Conservation (phyloP, 1,284 basidiomycete genomes). For the Peniophora sp. region DNA sequence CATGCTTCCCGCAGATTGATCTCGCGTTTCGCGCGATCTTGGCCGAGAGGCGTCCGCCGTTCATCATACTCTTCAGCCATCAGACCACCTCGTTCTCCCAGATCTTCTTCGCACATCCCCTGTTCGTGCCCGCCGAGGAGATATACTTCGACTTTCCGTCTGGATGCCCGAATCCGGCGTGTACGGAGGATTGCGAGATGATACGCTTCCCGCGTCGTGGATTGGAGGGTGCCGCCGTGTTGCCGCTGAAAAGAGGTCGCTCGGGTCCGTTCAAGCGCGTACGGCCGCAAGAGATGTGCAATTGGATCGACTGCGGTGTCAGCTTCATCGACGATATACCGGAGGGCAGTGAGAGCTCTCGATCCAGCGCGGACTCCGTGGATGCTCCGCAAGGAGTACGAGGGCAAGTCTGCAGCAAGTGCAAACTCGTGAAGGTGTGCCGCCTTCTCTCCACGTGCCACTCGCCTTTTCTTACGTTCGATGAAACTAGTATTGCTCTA, state of each 20-base stretch:
- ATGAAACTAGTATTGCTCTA: slow-evolving; percentile 45
- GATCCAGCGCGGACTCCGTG: slow-evolving; percentile 4
- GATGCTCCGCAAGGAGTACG: slow-evolving; percentile 12
- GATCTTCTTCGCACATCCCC: slow-evolving; percentile 63
- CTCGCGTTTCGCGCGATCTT: slow-evolving; percentile 64
- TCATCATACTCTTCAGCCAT: slow-evolving; percentile 67
- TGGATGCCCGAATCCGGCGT: slow-evolving; percentile 67
- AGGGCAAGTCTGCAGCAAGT: slow-evolving; percentile 60
- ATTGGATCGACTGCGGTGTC: slow-evolving; percentile 67
- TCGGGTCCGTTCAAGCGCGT: slow-evolving; percentile 27
- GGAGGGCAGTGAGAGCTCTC: slow-evolving; percentile 17
- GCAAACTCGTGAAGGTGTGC: slow-evolving; percentile 49
- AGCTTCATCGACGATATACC: slow-evolving; percentile 42
- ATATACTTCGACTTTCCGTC: slow-evolving; percentile 69
- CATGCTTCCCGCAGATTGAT: slow-evolving; percentile 73
- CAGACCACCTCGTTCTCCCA: slow-evolving; percentile 72
- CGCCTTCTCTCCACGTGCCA: neutral
- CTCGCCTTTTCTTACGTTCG: neutral
- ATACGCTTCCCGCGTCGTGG: slow-evolving; percentile 65
- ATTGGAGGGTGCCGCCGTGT: slow-evolving; percentile 46
- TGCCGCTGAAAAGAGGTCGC: slow-evolving; percentile 49
- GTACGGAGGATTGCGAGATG: slow-evolving; percentile 73
- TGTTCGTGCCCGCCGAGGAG: slow-evolving; percentile 61
- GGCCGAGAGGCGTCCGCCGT: slow-evolving; percentile 63
- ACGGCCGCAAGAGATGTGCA: slow-evolving; percentile 55